These are phyloP conservation scores for Penicillium parvum DNA, from an alignment of 495 filamentous ascomycete genomes.

Conservation along the genomic window DNA sequence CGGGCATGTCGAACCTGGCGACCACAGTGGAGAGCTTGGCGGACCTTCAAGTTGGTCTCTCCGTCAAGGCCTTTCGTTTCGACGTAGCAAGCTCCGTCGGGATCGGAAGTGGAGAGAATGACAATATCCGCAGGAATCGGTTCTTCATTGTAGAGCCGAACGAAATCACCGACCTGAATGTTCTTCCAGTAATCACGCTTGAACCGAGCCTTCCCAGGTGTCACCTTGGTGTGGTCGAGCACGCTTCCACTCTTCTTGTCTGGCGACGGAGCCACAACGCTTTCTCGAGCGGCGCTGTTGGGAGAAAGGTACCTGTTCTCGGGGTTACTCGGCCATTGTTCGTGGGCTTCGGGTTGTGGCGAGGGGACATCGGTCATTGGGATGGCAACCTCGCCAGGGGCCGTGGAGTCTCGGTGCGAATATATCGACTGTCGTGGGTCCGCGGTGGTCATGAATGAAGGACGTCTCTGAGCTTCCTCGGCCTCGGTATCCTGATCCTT, in stretches of 20 bases:
- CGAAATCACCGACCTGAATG: slow-evolving; percentile 92
- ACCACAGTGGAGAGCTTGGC: slow-evolving; percentile 83
- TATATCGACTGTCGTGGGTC: slow-evolving; percentile 58
- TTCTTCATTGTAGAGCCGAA: slow-evolving; percentile 94
- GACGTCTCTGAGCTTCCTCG: slow-evolving; percentile 47
- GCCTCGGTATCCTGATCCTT: slow-evolving; percentile 34
- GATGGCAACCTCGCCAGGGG: slow-evolving; percentile 55
- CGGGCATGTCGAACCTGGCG: slow-evolving; percentile 80
- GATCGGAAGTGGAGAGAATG: slow-evolving; percentile 91
- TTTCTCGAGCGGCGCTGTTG: slow-evolving; percentile 30
- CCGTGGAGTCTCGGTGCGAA: slow-evolving; percentile 54
- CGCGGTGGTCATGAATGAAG: slow-evolving; percentile 60
- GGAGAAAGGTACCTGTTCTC: slow-evolving; percentile 31
- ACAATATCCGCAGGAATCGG: slow-evolving; percentile 93
- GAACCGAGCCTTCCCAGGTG: slow-evolving; percentile 66
- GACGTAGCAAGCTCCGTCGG: slow-evolving; percentile 92
- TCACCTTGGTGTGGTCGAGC: slow-evolving; percentile 55
- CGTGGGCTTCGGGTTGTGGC: slow-evolving; percentile 55
- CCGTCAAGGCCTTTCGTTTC: slow-evolving; percentile 98
- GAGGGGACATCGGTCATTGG: slow-evolving; percentile 96
- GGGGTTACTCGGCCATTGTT: slow-evolving; percentile 31
- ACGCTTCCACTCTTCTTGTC: slow-evolving; percentile 59
- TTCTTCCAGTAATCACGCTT: slow-evolving; percentile 95
- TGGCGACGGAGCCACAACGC: slow-evolving; percentile 20
- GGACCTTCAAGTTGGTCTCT: slow-evolving; percentile 96